Conservation (phyloP, 1,139 yeast genomes). For the Sporopachydermia cereana region DNA sequence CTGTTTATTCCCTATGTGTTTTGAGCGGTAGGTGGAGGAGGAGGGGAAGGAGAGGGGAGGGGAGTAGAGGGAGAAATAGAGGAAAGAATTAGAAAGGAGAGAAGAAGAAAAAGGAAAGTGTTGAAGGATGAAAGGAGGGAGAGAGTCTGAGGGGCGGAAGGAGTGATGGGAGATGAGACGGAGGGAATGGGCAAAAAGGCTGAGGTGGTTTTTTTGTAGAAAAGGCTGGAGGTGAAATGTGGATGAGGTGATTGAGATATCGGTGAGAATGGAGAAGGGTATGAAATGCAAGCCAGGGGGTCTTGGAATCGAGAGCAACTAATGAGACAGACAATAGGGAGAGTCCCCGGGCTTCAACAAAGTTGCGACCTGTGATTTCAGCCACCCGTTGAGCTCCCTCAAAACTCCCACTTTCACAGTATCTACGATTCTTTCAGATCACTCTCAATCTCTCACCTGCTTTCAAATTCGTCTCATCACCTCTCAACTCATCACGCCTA, state of each 20-base stretch:
- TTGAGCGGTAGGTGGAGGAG: conserved; percentile 20
- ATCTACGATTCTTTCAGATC: too few relatives aligned
- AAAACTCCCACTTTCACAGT: too few relatives aligned
- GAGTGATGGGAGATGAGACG: background rate
- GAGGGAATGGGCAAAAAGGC: background rate
- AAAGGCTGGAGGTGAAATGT: background rate
- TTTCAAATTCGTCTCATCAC: too few relatives aligned
- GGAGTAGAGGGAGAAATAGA: background rate
- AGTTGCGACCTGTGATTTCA: too few relatives aligned
- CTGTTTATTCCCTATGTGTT: conserved; percentile 80
- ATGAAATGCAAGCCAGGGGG: too few relatives aligned
- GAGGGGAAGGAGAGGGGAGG: background rate
- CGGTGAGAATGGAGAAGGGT: too few relatives aligned
- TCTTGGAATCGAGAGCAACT: too few relatives aligned
- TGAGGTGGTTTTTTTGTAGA: background rate
- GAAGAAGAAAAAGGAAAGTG: conserved; percentile 26
- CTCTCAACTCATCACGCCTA: too few relatives aligned
- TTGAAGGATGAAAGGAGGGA: conserved; percentile 20
- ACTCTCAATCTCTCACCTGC: too few relatives aligned
- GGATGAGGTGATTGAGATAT: background rate
- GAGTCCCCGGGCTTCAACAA: too few relatives aligned
- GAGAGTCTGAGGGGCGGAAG: background rate
- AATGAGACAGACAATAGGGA: too few relatives aligned
- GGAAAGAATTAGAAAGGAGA: background rate
- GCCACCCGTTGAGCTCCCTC: too few relatives aligned